phyloP scores from a whole-genome alignment of 495 filamentous ascomycete genomes.

The Xylaria palmicola region DNA sequence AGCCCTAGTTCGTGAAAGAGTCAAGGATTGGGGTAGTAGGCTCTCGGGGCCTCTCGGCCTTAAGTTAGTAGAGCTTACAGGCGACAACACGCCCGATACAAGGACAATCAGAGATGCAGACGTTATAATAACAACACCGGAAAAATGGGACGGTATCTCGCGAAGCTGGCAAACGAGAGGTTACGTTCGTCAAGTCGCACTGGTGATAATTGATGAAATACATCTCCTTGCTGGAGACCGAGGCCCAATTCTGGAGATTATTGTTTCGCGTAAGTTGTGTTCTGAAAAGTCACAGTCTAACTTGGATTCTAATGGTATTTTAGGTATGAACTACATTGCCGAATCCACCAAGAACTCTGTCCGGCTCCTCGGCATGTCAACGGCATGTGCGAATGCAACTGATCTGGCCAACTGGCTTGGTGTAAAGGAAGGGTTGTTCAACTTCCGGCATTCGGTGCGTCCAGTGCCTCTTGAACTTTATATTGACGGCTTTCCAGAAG shows the following conservation, averaged over 20 bases:
- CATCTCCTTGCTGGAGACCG: slow-evolving; percentile 93
- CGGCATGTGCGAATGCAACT: slow-evolving; percentile 91
- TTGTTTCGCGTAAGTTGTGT: slow-evolving; percentile 69
- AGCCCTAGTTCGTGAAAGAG: slow-evolving; percentile 91
- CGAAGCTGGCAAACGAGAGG: slow-evolving; percentile 96
- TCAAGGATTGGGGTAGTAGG: slow-evolving; percentile 88
- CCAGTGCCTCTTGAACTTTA: slow-evolving; percentile 94
- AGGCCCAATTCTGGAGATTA: slow-evolving; percentile 97
- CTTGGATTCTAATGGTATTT: not conserved
- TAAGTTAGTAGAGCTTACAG: slow-evolving; percentile 93
- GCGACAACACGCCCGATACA: slow-evolving; percentile 97
- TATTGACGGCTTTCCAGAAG: slow-evolving; percentile 96
- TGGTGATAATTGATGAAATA: slow-evolving; percentile 99
- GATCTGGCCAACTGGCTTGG: slow-evolving; percentile 97
- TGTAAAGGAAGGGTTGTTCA: slow-evolving; percentile 95
- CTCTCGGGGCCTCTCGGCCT: slow-evolving; percentile 83
- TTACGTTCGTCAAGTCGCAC: slow-evolving; percentile 90
- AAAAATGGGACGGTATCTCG: slow-evolving; percentile 99
- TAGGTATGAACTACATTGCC: slow-evolving; percentile 93
- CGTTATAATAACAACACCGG: slow-evolving; percentile 96
- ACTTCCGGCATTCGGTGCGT: slow-evolving; percentile 96
- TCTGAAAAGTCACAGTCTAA: not conserved
- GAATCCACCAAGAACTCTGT: slow-evolving; percentile 86
- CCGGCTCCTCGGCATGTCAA: slow-evolving; percentile 94
- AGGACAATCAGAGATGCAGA: slow-evolving; percentile 91